Evolutionary conservation across 2,329 filamentous ascomycete species (phyloP), one percentile per base, ranked within the genome.

Genomic region (Passalora sequoiae): DNA sequence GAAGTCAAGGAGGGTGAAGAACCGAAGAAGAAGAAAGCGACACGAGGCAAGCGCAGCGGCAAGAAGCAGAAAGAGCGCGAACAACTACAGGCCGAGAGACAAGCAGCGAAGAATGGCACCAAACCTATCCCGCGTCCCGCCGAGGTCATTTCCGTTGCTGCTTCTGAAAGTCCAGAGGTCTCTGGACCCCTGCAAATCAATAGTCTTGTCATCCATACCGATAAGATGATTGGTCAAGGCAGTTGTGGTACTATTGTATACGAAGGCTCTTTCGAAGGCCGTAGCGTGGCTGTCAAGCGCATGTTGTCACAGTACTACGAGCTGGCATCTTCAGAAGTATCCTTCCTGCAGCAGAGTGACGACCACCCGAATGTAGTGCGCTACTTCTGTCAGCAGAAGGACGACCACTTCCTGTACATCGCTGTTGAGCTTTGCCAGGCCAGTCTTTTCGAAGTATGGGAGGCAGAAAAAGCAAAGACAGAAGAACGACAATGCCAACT

Each of bases 171-270:
- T 38, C 47, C 63, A 39, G 58, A 74, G 44, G 63, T 73, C 8
- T 65, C 66, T 24, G 71, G 69, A 33, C 66, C 69, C 9, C 69
- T 81, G 47, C 73, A 76, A 32, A 81, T 82, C 55, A 79, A 78
- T 39, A 79, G 76, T 47, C 66, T 82, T 17, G 73, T 71, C 41
- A 78, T 83, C 21, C 71, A 76, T 51, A 80, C 76, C 17, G 75
- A 81, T 54, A 72, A 70, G 21, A 72, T 81, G 13, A 70, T 83
- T 28, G 81, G 81, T 1, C 76, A 87, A 46, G 92, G 92, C 42
- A 97, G 91, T 64, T 94, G 96, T 61, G 92, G 92, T n/a, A 98
- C 92, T 0, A 81, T 94, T 40, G 92, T 98, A 0, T 97, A 92
- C 64, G 84, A 87, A 37, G 92, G 92, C n/a, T 86, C 83, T 41